Percentiles rank a stretch among this genome's conserved stretches.
Conservation (phyloP, 352 stramenopile genomes). For the Phytophthora pistaciae region DNA sequence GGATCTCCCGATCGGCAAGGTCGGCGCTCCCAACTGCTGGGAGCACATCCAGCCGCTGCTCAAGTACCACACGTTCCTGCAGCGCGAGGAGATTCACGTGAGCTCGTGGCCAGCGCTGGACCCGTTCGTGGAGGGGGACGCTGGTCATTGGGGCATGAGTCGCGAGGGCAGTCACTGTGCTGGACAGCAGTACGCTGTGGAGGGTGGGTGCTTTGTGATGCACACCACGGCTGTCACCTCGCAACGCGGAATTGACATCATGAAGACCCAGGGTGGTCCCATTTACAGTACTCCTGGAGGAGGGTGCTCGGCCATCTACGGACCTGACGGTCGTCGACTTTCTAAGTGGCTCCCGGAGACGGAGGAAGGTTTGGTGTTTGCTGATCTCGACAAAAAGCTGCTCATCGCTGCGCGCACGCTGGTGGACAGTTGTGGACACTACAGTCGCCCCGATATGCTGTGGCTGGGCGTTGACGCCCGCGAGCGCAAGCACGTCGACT, state of each 20-base stretch:
- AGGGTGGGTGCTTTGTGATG: conserved; percentile 33
- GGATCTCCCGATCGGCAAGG: conserved; percentile 28
- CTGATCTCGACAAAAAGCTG: conserved; percentile 26
- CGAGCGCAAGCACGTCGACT: conserved; percentile 18
- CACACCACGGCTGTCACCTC: conserved; percentile 16
- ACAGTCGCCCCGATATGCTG: conserved; percentile 34
- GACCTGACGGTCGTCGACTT: conserved; percentile 21
- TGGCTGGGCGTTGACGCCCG: conserved; percentile 27
- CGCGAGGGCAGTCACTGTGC: conserved; percentile 20
- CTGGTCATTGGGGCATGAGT: conserved; percentile 29
- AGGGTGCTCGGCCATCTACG: conserved; percentile 30
- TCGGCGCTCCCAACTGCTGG: conserved; percentile 33
- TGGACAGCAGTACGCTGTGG: conserved; percentile 21
- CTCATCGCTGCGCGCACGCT: conserved; percentile 17
- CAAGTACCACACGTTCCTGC: conserved; percentile 37
- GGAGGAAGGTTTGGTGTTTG: conserved; percentile 31
- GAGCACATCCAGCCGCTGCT: conserved; percentile 31
- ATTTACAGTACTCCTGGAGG: conserved; percentile 22
- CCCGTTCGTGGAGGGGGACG: conserved; percentile 25
- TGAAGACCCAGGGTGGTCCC: conserved; percentile 9
- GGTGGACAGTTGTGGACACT: conserved; percentile 27
- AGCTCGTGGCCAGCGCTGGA: conserved; percentile 29
- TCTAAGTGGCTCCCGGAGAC: conserved; percentile 13
- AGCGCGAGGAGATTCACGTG: conserved; percentile 35
- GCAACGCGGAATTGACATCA: conserved; percentile 24